These are phyloP conservation scores for Conticribra guillardii DNA, from an alignment of 108 stramenopile species.

Conservation along the genomic window DNA sequence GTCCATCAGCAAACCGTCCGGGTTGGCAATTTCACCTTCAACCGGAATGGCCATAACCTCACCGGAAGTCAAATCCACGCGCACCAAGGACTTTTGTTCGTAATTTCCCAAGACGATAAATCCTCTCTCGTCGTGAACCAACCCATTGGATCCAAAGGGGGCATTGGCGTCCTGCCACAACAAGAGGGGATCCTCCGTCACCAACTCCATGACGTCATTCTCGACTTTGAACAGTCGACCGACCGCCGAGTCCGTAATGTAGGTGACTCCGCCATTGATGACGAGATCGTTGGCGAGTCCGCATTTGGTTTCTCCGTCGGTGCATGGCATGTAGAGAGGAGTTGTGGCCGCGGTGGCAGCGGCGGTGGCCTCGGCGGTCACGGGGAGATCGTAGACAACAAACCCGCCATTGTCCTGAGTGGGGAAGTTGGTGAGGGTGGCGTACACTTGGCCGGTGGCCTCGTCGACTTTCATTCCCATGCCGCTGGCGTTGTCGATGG, in stretches of 20 bases:
- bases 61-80: not conserved
- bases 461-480: not conserved
- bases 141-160: not conserved
- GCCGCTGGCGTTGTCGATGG: not conserved
- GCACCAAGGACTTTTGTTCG: not conserved
- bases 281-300: not conserved
- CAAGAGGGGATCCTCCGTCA: not conserved
- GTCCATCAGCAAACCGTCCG: not conserved
- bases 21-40: not conserved
- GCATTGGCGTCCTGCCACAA: not conserved
- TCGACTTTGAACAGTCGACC: not conserved
- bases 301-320: not conserved
- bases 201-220: not conserved
- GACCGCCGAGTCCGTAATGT: not conserved
- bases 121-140: not conserved
- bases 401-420: not conserved
- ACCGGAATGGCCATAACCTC: not conserved
- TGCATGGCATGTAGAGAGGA: not conserved
- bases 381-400: not conserved
- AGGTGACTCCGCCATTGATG: not conserved
- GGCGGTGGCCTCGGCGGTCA: not conserved
- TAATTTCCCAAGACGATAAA: not conserved
- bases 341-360: not conserved
- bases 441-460: not conserved
- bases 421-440: not conserved